Conservation (phyloP, 2,329 filamentous ascomycete genomes). For the Pestalotiopsis sp. region DNA sequence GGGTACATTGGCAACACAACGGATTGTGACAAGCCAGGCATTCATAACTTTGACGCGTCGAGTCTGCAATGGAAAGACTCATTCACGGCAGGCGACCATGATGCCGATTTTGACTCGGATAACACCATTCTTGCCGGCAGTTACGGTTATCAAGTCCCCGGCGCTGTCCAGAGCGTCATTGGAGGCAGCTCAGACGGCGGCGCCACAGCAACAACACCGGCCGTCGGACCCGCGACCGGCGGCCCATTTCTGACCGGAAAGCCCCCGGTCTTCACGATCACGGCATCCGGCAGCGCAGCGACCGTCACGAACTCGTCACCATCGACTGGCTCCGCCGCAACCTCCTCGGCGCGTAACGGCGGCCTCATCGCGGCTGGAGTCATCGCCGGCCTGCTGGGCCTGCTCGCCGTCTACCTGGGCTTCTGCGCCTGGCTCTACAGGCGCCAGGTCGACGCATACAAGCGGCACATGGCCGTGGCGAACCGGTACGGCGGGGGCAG, state of each 20-base stretch:
- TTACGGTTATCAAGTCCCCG: slow-evolving; percentile 67
- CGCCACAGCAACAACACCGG: slow-evolving; percentile 67
- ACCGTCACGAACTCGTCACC: slow-evolving; percentile 33
- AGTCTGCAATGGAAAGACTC: slow-evolving; percentile 62
- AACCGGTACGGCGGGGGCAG: slow-evolving; percentile 54
- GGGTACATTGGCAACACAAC: slow-evolving; percentile 66
- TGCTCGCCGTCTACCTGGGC: slow-evolving; percentile 65
- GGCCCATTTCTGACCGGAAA: slow-evolving; percentile 73
- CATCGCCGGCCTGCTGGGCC: slow-evolving; percentile 65
- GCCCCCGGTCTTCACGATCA: slow-evolving; percentile 69
- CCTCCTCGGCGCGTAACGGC: slow-evolving; percentile 23
- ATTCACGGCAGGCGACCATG: slow-evolving; percentile 60
- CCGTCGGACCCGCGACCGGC: slow-evolving; percentile 60
- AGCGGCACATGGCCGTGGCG: slow-evolving; percentile 66
- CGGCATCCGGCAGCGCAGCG: slow-evolving; percentile 48
- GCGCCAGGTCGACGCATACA: slow-evolving; percentile 70
- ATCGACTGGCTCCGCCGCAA: slow-evolving; percentile 33
- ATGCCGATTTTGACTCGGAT: slow-evolving; percentile 49
- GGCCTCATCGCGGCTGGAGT: slow-evolving; percentile 51
- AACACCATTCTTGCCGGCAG: slow-evolving; percentile 56
- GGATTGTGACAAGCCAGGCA: slow-evolving; percentile 66
- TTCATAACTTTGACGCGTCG: slow-evolving; percentile 74
- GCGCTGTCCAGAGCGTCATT: slow-evolving; percentile 61
- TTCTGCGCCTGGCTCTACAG: slow-evolving; percentile 76
- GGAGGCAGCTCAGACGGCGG: slow-evolving; percentile 62